Evolutionary conservation across 2,329 filamentous ascomycete species (phyloP).

Genomic region (Cladosporium sp.): DNA sequence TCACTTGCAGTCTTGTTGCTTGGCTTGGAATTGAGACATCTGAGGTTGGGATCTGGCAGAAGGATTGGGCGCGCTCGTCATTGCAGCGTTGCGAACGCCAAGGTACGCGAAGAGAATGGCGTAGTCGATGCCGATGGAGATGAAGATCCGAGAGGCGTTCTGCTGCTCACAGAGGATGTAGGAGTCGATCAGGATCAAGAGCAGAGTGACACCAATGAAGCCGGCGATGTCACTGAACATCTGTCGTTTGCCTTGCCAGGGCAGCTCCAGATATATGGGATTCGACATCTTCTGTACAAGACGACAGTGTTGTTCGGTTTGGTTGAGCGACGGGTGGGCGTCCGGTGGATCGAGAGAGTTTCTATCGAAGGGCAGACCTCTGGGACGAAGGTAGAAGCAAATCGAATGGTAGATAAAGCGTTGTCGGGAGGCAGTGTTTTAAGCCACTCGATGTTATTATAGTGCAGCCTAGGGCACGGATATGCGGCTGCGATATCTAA

Average conservation of each 20-base stretch:
- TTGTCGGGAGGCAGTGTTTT: neutral
- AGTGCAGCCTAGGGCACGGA: neutral
- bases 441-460: neutral
- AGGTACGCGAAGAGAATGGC: neutral
- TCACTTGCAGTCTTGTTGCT: neutral
- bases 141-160: neutral
- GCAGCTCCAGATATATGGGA: neutral
- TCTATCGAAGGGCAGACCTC: neutral
- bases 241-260: neutral
- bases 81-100: neutral
- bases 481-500: neutral
- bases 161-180: constrained; percentile 6
- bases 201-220: neutral
- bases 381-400: neutral
- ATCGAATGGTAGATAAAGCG: neutral
- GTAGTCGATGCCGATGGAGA: constrained; percentile 3
- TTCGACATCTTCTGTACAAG: neutral
- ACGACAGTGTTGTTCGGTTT: neutral
- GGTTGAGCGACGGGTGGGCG: neutral
- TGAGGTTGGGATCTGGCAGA: neutral
- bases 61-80: neutral
- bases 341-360: neutral
- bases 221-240: constrained; percentile 1
- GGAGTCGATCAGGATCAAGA: neutral
- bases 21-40: neutral